Percentiles rank a stretch among this genome's conserved stretches.
These are phyloP conservation scores for Yarrowia sp. DNA, from an alignment of 805 yeast genomes.

Conservation along the genomic window DNA sequence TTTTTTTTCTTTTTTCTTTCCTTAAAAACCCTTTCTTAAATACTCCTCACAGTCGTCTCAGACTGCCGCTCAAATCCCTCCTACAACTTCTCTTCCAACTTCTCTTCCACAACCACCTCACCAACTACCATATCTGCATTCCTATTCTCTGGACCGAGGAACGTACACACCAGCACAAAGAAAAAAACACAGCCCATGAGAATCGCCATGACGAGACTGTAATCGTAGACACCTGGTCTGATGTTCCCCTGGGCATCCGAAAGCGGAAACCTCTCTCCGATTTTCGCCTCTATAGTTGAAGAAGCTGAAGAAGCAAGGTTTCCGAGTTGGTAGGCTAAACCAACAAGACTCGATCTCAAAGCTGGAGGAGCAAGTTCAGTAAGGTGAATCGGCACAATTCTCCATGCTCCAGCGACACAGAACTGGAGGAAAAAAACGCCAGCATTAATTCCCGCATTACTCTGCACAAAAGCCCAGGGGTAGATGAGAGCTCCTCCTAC, in stretches of 20 bases:
- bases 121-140: conserved; percentile 2
- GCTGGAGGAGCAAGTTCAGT: conserved; percentile 14
- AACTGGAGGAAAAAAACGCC: conserved; percentile 5
- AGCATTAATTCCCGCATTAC: conserved; percentile 3
- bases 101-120: not conserved
- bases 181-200: conserved; percentile 11
- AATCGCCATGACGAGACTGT: conserved; percentile 9
- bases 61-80: not conserved
- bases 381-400: conserved; percentile 8
- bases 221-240: conserved; percentile 3
- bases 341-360: not conserved
- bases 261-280: not conserved
- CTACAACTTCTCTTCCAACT: not conserved
- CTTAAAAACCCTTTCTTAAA: not conserved
- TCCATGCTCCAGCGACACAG: conserved; percentile 5
- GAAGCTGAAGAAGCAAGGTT: conserved; percentile 8
- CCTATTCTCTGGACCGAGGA: conserved; percentile 4
- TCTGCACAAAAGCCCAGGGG: conserved; percentile 9
- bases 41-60: not conserved
- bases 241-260: not conserved
- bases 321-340: not conserved
- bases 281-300: not conserved
- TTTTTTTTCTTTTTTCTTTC: no score
- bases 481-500: conserved; percentile 21
- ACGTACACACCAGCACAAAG: not conserved